phyloP scores from a whole-genome alignment of 106 monocot genomes.

The Ottelia alismoides region DNA sequence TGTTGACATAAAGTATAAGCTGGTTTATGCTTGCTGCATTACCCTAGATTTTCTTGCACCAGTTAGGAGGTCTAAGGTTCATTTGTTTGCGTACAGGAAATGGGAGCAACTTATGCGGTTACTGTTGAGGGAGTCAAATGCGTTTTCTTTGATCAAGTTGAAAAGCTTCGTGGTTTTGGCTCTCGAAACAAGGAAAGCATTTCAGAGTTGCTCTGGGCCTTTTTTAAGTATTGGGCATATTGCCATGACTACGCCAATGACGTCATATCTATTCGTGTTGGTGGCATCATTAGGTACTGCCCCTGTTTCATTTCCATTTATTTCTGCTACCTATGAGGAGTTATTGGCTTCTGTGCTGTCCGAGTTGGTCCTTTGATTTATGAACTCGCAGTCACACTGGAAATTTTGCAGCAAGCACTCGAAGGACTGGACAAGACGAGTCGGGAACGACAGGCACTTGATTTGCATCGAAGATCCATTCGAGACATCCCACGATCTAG shows the following conservation, averaged over 20 bases:
- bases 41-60: too few species aligned
- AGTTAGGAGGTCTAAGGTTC: too few species aligned
- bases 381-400: not conserved
- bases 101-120: constrained; percentile 56
- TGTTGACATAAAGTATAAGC: too few species aligned
- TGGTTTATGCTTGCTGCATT: too few species aligned
- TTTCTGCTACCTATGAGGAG: too few species aligned
- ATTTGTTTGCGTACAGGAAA: constrained; percentile 33
- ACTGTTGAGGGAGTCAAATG: constrained; percentile 54
- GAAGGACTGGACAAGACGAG: constrained; percentile 90
- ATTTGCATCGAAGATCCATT: constrained; percentile 99
- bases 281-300: constrained; percentile 64
- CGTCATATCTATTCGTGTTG: constrained; percentile 89
- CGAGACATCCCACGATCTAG: constrained; percentile 82
- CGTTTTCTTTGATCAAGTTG: constrained; percentile 79
- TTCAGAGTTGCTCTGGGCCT: constrained; percentile 65
- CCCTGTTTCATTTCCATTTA: not conserved
- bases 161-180: constrained; percentile 56
- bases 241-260: constrained; percentile 75
- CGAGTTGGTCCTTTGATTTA: too few species aligned
- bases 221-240: constrained; percentile 97
- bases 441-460: constrained; percentile 88
- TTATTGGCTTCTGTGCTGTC: too few species aligned
- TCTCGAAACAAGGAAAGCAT: constrained; percentile 60
- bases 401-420: constrained; percentile 40